Base-by-base conservation (phyloP, 257 asterid genomes). In the Gentiana macrophylla region DNA sequence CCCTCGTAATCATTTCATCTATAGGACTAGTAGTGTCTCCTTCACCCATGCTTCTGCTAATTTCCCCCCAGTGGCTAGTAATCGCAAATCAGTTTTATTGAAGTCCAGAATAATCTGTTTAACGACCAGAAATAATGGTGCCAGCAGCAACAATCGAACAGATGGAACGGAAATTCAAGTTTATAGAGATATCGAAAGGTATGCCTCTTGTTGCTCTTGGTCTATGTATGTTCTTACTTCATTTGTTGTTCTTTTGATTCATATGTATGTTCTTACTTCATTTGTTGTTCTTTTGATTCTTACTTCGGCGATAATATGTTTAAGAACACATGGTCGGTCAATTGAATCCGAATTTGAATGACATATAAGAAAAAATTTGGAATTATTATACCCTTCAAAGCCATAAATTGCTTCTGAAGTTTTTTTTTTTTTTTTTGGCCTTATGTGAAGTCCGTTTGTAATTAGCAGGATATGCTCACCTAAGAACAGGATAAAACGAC, bases 171-270 rank as follows among this genome's bases (percentile, higher is more conserved):
- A 85, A 55, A 72, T 86, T 64, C 93, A 89, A 74, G 64, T 86
- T 47, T 89, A 86, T 72, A 71, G 80, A 74, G 93, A 89, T 66
- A 86, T 86, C 66, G 95, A 89, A 67, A 82, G 95, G 97, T 86
- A 10, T 9, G 38, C 13, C 12, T 57, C 52, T 1, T 8, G 5
- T 12, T 32, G 37, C 43, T 49, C 4, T 37, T 49, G 24, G 2
- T 8, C 15, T 2, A 32, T 57, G 10, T 41, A 35, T 11, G 45
- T 8, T n/a, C 5, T 13, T 24, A 56, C 32, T 1, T 35, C 8
- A 35, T n/a, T 34, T 35, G 12, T 11, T 55, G 7, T 38, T 55
- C 6, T 37, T 55, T 46, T 13, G 43, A 37, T 11, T 24, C 24
- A 0, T 1, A 32, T 57, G 10, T 41, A 35, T 11, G 45, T 8